Base-by-base conservation (phyloP, 2,329 filamentous ascomycete species). In the Clarireedia sp. region DNA sequence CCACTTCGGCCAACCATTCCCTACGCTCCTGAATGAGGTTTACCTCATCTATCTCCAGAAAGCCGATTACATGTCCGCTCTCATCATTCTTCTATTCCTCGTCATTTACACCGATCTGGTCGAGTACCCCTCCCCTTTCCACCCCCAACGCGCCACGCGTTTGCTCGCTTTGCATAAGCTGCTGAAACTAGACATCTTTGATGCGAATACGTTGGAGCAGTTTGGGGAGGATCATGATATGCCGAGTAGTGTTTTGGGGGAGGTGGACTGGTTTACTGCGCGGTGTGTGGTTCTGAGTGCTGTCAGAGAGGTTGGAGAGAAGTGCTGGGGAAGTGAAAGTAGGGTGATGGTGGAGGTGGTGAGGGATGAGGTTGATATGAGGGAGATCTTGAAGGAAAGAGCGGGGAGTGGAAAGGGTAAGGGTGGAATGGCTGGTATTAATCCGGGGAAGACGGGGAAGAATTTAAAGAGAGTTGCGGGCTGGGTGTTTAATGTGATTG, bases 161-260 rank as follows among this genome's bases (percentile, higher is more conserved):
- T 64, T 82, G 10, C 70, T 81, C 51, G 71, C 75, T 46, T 68
- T 83, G 16, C 75, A 75, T 45, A 79, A 79, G 58, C 68, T 81
- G 2, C 66, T 83, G 5, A 73, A 75, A 57, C 73, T 78, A 0
- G 75, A 75, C 0, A 71, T 75, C 66, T 19, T 67, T 60, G 36
- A 61, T 69, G 8, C 60, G 56, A 37, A 62, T 57, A 37, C 68
- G 10, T 4, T 46, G 3, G 16, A n/a, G 19, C 21, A 46, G 16
- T 46, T 29, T 24, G 12, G 8, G 2, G 21, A 16, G 4, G 9
- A 33, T 4, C 36, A 38, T 4, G 40, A 26, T 16, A 36, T 29
- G 7, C 41, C 19, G 0, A 16, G 5, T 21, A 4, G 10, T 1
- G 14, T 21, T 44, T 21, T 37, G 62, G 9, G 38, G 43, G 29